Percentiles rank a stretch among this genome's conserved stretches.
Conservation (phyloP, 2,329 filamentous ascomycete genomes). For the Cladobotryum mycophilum region DNA sequence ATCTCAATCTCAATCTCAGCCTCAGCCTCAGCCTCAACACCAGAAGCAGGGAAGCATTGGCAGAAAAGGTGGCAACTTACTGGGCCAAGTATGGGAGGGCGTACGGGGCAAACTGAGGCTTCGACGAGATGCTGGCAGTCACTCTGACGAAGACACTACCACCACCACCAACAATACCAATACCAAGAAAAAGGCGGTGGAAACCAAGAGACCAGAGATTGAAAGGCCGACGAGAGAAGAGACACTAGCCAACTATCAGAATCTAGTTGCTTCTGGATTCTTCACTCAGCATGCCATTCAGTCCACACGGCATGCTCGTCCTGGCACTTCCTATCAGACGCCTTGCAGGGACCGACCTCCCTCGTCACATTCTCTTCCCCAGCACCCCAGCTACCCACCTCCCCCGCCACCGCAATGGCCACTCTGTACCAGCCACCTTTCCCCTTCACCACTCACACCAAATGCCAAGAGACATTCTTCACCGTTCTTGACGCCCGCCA, state of each 20-base stretch:
- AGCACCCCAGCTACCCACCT: slow-evolving; percentile 15
- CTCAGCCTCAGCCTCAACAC: background rate
- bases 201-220: slow-evolving; percentile 13
- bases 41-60: slow-evolving; percentile 16
- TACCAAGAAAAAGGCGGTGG: slow-evolving; percentile 13
- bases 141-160: slow-evolving; percentile 20
- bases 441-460: slow-evolving; percentile 16
- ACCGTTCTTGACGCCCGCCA: slow-evolving; percentile 27
- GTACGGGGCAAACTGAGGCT: slow-evolving; percentile 28
- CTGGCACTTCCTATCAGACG: slow-evolving; percentile 4
- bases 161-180: slow-evolving; percentile 14
- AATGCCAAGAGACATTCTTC: slow-evolving; percentile 10
- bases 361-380: slow-evolving; percentile 12
- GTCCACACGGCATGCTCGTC: slow-evolving; percentile 43
- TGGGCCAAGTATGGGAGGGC: slow-evolving; percentile 35
- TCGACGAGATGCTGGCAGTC: slow-evolving; percentile 18
- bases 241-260: slow-evolving; percentile 49
- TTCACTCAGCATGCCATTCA: slow-evolving; percentile 53
- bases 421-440: slow-evolving; percentile 2
- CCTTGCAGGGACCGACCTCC: slow-evolving; percentile 7
- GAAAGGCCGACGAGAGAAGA: slow-evolving; percentile 39
- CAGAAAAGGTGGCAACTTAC: slow-evolving; percentile 23
- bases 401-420: slow-evolving; percentile 23
- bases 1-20: too few relatives aligned
- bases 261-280: slow-evolving; percentile 52